Evolutionary conservation across 352 stramenopile species (phyloP).

Genomic region (Phytopythium montanum): DNA sequence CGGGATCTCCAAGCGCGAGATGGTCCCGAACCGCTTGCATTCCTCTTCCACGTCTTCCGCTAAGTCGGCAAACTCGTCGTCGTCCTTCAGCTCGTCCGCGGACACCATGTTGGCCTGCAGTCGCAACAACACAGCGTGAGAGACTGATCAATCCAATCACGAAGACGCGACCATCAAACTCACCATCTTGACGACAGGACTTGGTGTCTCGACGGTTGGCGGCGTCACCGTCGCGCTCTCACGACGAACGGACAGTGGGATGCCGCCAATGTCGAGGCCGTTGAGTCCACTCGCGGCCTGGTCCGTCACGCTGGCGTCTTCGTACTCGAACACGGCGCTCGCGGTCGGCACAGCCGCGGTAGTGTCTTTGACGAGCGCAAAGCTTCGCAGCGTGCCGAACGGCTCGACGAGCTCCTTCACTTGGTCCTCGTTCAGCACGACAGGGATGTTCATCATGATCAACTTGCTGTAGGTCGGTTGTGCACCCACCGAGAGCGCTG

Average conservation of each 20-base stretch:
- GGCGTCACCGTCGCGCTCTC: constrained; percentile 19
- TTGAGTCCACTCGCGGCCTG: constrained; percentile 71
- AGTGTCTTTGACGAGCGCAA: constrained; percentile 59
- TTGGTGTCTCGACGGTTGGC: constrained; percentile 29
- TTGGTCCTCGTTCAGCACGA: constrained; percentile 71
- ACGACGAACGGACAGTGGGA: constrained; percentile 57
- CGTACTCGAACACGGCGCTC: constrained; percentile 80
- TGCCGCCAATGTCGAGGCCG: constrained; percentile 73
- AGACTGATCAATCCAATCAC: background rate
- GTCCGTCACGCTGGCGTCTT: constrained; percentile 48
- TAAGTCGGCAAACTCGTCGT: constrained; percentile 85
- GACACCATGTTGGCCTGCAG: constrained; percentile 82
- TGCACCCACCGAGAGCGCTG: background rate
- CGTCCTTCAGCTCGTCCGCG: constrained; percentile 79
- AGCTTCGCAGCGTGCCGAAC: constrained; percentile 72
- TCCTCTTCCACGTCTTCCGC: constrained; percentile 89
- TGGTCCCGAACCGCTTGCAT: constrained; percentile 82
- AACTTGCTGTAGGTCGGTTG: constrained; percentile 34
- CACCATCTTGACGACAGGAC: constrained; percentile 76
- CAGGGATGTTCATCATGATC: constrained; percentile 82
- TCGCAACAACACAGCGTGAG: background rate
- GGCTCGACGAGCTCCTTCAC: constrained; percentile 82
- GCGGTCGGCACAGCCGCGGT: constrained; percentile 46
- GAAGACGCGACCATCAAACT: constrained; percentile 7
- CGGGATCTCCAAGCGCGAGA: constrained; percentile 71